Conservation (phyloP, 306 rosid species). For the Cucurbita argyrosperma region DNA sequence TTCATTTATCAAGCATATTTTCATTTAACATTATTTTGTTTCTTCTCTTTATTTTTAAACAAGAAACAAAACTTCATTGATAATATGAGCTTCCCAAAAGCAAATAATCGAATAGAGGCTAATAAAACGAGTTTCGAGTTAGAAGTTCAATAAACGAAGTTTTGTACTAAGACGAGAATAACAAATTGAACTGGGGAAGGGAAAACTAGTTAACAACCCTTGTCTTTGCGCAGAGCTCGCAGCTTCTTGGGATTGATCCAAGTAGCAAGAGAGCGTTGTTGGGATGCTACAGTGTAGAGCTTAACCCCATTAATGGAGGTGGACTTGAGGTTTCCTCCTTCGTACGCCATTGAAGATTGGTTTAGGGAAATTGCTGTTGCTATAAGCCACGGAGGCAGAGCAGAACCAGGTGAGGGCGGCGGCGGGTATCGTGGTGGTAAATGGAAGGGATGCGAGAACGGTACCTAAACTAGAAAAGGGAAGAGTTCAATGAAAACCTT, state of each 20-base stretch:
- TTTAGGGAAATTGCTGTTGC: not conserved
- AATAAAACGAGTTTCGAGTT: no score
- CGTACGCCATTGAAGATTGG: slow-evolving; percentile 32
- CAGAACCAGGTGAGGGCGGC: not conserved
- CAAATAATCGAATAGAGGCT: not conserved
- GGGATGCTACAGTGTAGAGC: slow-evolving; percentile 57
- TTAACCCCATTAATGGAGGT: slow-evolving; percentile 61
- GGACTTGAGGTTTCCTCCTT: slow-evolving; percentile 57
- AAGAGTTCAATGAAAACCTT: no score
- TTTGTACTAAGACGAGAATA: not conserved
- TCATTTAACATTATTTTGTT: not conserved
- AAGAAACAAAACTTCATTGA: not conserved
- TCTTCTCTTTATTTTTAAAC: not conserved
- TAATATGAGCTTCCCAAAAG: not conserved
- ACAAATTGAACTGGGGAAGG: not conserved
- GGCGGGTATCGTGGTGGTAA: no score
- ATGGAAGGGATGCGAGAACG: no score
- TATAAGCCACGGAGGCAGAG: not conserved
- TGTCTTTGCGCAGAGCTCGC: slow-evolving; percentile 43
- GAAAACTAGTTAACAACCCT: slow-evolving; percentile 32
- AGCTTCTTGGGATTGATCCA: slow-evolving; percentile 63
- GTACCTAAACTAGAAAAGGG: no score
- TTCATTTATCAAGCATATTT: not conserved
- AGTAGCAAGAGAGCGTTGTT: slow-evolving; percentile 60
- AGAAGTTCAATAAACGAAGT: not conserved